These are phyloP conservation scores for Curvularia sp. DNA, from an alignment of 2,329 filamentous ascomycete genomes.

Conservation along the genomic window DNA sequence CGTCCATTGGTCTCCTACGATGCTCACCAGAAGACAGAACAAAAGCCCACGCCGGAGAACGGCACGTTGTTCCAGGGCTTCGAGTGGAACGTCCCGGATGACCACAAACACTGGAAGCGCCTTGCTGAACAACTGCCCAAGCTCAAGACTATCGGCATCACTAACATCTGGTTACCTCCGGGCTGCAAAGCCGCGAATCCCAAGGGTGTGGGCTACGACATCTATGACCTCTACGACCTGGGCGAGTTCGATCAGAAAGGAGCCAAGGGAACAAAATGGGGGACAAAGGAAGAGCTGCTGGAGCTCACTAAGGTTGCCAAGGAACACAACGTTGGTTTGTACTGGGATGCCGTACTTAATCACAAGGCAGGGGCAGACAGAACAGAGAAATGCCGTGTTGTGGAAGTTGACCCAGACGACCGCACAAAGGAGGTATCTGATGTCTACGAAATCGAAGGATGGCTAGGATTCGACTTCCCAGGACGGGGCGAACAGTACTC, in stretches of 20 bases:
- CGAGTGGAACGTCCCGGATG: conserved; percentile 73
- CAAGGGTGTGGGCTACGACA: conserved; percentile 66
- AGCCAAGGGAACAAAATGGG: conserved; percentile 70
- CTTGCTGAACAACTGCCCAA: conserved; percentile 60
- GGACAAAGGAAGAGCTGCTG: conserved; percentile 66
- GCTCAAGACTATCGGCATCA: conserved; percentile 65
- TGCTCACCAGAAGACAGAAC: conserved; percentile 31
- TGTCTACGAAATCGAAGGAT: conserved; percentile 69
- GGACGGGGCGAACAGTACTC: conserved; percentile 68
- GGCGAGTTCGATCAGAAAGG: conserved; percentile 78
- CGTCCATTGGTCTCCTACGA: background rate
- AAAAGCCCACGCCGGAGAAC: conserved; percentile 43
- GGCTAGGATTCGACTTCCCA: conserved; percentile 71
- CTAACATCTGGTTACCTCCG: conserved; percentile 68
- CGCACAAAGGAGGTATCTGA: conserved; percentile 62
- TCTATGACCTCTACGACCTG: conserved; percentile 72
- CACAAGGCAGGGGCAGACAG: conserved; percentile 74
- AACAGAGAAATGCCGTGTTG: conserved; percentile 66
- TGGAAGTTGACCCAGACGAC: conserved; percentile 68
- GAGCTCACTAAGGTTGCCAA: conserved; percentile 60
- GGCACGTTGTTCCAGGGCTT: conserved; percentile 70
- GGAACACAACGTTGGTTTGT: conserved; percentile 62
- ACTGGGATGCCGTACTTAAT: conserved; percentile 76
- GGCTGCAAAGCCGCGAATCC: conserved; percentile 71
- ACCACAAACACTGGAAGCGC: conserved; percentile 66